phyloP scores from a whole-genome alignment of 768 basidiomycete species.

The Leucocoprinus birnbaumii region DNA sequence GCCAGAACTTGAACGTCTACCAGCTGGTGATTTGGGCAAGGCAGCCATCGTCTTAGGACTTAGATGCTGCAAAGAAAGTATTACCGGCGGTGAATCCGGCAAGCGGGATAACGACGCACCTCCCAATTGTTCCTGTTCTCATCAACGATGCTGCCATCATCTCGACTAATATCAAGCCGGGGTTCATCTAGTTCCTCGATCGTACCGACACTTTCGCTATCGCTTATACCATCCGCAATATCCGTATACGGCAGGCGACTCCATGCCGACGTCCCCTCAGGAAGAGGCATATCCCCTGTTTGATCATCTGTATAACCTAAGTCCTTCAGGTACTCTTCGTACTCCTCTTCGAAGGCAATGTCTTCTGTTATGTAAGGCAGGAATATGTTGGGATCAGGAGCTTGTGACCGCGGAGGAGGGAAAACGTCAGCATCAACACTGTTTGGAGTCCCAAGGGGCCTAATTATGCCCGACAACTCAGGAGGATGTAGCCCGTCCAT shows the following conservation, averaged over 20 bases:
- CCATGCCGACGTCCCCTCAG: constrained; percentile 65
- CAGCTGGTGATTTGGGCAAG: constrained; percentile 87
- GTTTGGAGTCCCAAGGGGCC: constrained; percentile 74
- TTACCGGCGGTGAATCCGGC: constrained; percentile 8
- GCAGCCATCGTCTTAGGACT: constrained; percentile 95
- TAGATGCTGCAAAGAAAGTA: constrained; percentile 67
- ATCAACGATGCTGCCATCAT: constrained; percentile 62
- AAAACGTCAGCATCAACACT: constrained; percentile 88
- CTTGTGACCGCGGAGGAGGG: constrained; percentile 87
- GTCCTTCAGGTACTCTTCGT: constrained; percentile 93
- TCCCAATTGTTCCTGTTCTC: constrained; percentile 96
- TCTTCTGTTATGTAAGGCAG: constrained; percentile 92
- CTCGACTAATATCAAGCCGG: constrained; percentile 58
- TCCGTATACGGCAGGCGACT: constrained; percentile 75
- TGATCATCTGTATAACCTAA: constrained; percentile 70
- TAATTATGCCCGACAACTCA: constrained; percentile 71
- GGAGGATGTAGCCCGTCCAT: constrained; percentile 74
- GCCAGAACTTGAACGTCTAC: constrained; percentile 82
- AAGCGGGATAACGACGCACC: constrained; percentile 43
- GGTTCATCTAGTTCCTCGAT: constrained; percentile 87
- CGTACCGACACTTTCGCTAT: constrained; percentile 89
- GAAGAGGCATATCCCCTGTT: constrained; percentile 15
- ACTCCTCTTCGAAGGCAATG: constrained; percentile 94
- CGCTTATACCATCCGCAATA: constrained; percentile 87
- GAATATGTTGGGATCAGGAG: constrained; percentile 80